Evolutionary conservation across 768 basidiomycete genomes (phyloP).

Genomic region (Calocybe gangraenosa): DNA sequence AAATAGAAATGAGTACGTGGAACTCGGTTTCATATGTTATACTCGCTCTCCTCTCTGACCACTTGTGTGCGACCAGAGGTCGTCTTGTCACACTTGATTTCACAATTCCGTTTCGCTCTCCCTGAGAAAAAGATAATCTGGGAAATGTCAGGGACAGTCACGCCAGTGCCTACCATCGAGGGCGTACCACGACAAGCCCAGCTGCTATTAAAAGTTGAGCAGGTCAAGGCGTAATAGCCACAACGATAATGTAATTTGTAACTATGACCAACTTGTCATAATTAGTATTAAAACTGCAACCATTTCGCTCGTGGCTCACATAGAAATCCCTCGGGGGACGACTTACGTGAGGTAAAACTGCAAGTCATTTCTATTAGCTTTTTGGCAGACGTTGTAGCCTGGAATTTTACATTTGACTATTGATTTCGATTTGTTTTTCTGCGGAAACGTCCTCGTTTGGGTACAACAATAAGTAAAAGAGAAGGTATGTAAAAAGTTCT

Average conservation of each 20-base stretch:
- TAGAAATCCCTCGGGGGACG: too few relatives aligned
- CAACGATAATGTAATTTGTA: background rate
- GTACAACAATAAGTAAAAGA: too few relatives aligned
- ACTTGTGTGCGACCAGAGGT: conserved; percentile 25
- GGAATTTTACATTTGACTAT: too few relatives aligned
- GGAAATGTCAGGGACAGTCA: conserved; percentile 23
- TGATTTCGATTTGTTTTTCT: too few relatives aligned
- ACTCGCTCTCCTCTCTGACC: background rate
- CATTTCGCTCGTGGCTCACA: too few relatives aligned
- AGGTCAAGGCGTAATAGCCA: background rate
- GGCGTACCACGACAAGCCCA: conserved; percentile 7
- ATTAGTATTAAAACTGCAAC: too few relatives aligned
- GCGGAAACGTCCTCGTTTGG: too few relatives aligned
- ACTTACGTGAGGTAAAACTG: too few relatives aligned
- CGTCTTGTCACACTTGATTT: conserved; percentile 23
- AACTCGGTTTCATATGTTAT: background rate
- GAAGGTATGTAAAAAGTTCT: too few relatives aligned
- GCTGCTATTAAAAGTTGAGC: conserved; percentile 8
- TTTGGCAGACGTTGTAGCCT: too few relatives aligned
- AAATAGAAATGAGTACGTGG: conserved; percentile 38
- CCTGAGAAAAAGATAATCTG: conserved; percentile 26
- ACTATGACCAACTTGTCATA: too few relatives aligned
- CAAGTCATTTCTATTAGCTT: too few relatives aligned
- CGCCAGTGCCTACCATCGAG: conserved; percentile 16
- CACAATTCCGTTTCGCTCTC: conserved; percentile 23